Evolutionary conservation across 257 asterid species (phyloP), one percentile per base, ranked within the genome.

Genomic region (Verbascum thapsus): DNA sequence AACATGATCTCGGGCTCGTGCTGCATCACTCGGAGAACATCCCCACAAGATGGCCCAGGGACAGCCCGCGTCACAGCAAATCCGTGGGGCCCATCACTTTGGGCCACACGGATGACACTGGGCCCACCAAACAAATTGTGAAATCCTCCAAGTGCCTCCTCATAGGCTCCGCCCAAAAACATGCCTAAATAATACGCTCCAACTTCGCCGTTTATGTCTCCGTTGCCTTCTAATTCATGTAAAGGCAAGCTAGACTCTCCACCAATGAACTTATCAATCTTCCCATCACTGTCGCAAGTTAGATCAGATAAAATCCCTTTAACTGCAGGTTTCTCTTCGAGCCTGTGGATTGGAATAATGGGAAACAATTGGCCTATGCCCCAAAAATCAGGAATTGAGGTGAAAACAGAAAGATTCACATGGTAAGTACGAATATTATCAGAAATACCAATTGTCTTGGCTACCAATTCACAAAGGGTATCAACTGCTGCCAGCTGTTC

Each of bases 161-260:
- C 82, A 58, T 87, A 87, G 47, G 95, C 95, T 71, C 95, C 92
- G 1, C 92, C 95, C 8, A 82, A 68, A 60, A 87, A 84, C 86
- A 84, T 84, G 17, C 92, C 95, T 19, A 87, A 53, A 67, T 78
- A 82, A 62, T 87, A 82, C 0, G 64, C 49, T 0, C 75, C 78
- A 0, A 76, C 75, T 22, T 72, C 30, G 12, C 64, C 68, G 15
- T 44, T 30, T 34, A 57, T 5, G 11, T 63, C 62, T 17, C 53
- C 63, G 40, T 59, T 41, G 17, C 85, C 84, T 12, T 58, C 69
- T 57, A 83, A 39, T 18, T 73, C 81, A 62, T 80, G 90, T 16
- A 83, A 84, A 0, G 77, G 80, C 56, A 83, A 77, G 72, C 87
- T 83, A 22, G 90, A 76, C 49, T 80, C 85, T 3, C 85, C 90